Percentiles rank a stretch among this genome's conserved stretches.
phyloP scores from a whole-genome alignment of 2,329 filamentous ascomycete species.

The Cladorrhinum sp. region DNA sequence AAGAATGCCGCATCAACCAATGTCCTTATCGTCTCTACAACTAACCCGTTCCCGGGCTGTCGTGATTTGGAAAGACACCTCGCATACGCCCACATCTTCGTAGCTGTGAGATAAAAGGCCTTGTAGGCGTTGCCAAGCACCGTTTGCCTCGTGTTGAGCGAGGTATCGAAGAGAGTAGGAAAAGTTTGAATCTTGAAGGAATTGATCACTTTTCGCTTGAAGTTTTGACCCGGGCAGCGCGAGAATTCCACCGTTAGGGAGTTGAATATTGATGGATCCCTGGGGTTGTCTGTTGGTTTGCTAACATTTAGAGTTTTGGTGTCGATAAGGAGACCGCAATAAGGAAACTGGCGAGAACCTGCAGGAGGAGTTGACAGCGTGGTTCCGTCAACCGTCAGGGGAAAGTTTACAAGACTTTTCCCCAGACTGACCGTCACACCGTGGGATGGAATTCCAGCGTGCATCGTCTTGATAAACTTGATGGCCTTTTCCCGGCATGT shows the following conservation, averaged over 20 bases:
- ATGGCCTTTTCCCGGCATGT: conserved; percentile 63
- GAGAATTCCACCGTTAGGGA: conserved; percentile 76
- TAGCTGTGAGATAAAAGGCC: conserved; percentile 74
- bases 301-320: conserved; percentile 69
- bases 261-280: conserved; percentile 57
- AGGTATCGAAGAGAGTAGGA: conserved; percentile 76
- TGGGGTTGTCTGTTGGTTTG: conserved; percentile 56
- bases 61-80: conserved; percentile 55
- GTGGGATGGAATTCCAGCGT: conserved; percentile 71
- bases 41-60: conserved; percentile 54
- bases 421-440: conserved; percentile 72
- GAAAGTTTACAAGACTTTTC: conserved; percentile 87
- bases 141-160: conserved; percentile 67
- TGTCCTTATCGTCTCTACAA: conserved; percentile 60
- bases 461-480: conserved; percentile 76
- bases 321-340: conserved; percentile 80
- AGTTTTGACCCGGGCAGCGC: conserved; percentile 69
- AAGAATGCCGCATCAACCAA: conserved; percentile 62
- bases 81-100: conserved; percentile 66
- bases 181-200: conserved; percentile 83
- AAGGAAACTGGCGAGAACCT: conserved; percentile 62
- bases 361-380: conserved; percentile 43
- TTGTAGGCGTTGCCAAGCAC: conserved; percentile 72
- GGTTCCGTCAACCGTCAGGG: conserved; percentile 53
- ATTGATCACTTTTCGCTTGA: conserved; percentile 73